These are phyloP conservation scores for Rhodotorula sp. DNA, from an alignment of 1,284 basidiomycete species.

Conservation along the genomic window DNA sequence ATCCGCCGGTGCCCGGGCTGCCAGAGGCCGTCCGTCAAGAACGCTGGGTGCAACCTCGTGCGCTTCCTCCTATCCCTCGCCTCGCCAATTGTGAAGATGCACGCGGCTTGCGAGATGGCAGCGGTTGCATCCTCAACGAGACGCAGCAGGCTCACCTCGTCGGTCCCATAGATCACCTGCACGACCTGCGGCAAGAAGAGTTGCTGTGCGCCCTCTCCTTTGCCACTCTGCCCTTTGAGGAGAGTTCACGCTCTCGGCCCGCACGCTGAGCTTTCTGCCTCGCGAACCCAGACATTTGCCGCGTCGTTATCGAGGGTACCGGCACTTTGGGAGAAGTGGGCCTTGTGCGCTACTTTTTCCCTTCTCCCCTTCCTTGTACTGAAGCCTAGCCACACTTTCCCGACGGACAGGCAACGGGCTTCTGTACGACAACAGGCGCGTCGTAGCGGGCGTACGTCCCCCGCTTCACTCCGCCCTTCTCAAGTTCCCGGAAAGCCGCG, in stretches of 20 bases:
- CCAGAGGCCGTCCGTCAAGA: slow-evolving; percentile 7
- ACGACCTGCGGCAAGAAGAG: not conserved
- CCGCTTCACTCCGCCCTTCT: no score
- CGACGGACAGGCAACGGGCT: slow-evolving; percentile 2
- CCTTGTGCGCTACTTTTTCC: not conserved
- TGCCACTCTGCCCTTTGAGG: not conserved
- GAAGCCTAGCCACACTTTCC: no score
- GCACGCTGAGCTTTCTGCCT: not conserved
- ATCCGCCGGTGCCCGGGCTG: slow-evolving; percentile 4
- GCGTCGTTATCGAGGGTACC: not conserved
- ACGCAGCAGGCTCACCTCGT: no score
- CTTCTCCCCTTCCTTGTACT: no score
- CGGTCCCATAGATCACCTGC: slow-evolving; percentile 9
- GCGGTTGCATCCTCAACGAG: no score
- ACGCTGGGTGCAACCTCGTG: slow-evolving; percentile 12
- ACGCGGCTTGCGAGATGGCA: no score
- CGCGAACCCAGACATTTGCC: slow-evolving; percentile 3
- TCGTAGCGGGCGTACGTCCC: not conserved
- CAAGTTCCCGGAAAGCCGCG: no score
- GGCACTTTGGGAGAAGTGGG: not conserved
- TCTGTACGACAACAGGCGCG: not conserved
- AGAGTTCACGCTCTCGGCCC: no score
- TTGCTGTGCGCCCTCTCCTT: slow-evolving; percentile 3
- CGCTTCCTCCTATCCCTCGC: no score
- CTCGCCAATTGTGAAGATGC: not conserved